Percentiles rank a stretch among this genome's conserved stretches.
Conservation (phyloP, 2,329 filamentous ascomycete species). For the Allantophomopsis lycopodina region DNA sequence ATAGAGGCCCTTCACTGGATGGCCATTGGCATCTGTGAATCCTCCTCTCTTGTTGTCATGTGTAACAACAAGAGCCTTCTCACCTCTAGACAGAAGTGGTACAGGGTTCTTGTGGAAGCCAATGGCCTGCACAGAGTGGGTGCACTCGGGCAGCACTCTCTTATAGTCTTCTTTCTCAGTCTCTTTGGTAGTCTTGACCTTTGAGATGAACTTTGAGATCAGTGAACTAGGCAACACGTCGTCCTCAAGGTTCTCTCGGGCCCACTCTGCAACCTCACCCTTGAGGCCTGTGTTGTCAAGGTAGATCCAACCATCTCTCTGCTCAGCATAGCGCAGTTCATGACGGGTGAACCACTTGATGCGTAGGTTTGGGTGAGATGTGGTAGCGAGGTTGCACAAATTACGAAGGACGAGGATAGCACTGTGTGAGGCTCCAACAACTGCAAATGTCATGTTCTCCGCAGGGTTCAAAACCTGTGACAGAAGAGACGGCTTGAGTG, state of each 20-base stretch:
- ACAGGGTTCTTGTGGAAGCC: slow-evolving; percentile 37
- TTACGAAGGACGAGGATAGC: slow-evolving; percentile 50
- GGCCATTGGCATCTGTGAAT: slow-evolving; percentile 28
- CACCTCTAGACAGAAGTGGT: slow-evolving; percentile 25
- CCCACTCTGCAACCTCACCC: slow-evolving; percentile 44
- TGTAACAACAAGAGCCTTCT: slow-evolving; percentile 8
- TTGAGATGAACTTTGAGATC: slow-evolving; percentile 14
- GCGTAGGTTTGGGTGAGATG: slow-evolving; percentile 35
- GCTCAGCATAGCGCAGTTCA: slow-evolving; percentile 44
- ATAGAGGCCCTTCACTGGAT: slow-evolving; percentile 34
- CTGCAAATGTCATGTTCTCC: slow-evolving; percentile 29
- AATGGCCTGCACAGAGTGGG: slow-evolving; percentile 42
- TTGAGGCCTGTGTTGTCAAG: slow-evolving; percentile 54
- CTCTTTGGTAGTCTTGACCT: slow-evolving; percentile 11
- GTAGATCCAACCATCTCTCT: slow-evolving; percentile 48
- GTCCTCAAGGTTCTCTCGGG: slow-evolving; percentile 41
- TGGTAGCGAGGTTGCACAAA: slow-evolving; percentile 35
- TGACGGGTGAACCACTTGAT: slow-evolving; percentile 52
- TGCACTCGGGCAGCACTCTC: slow-evolving; percentile 31
- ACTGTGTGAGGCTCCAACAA: slow-evolving; percentile 49
- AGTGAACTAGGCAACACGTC: slow-evolving; percentile 22
- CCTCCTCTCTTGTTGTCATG: slow-evolving; percentile 24
- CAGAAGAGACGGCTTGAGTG: slow-evolving; percentile 37
- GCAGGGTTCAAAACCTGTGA: slow-evolving; percentile 23
- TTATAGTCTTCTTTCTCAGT: slow-evolving; percentile 29